A percentile compares a stretch with the other conserved stretches of the same genome.
These are phyloP conservation scores for Kodamaea plutei DNA, from an alignment of 1,139 yeast species.

Conservation along the genomic window DNA sequence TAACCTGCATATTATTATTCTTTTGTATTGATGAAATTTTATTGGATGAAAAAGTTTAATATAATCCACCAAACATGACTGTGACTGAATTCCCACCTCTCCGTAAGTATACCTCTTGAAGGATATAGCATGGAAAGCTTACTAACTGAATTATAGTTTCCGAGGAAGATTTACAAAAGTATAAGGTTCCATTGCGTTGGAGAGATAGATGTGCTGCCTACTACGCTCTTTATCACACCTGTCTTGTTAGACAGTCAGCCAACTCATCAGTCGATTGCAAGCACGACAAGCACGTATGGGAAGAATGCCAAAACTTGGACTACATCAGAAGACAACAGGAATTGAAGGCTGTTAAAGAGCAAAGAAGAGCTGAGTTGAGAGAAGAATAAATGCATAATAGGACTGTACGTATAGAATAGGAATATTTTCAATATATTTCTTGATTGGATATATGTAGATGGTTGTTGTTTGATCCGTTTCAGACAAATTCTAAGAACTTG, in stretches of 20 bases:
- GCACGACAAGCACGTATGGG: conserved; percentile 80
- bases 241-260: conserved; percentile 46
- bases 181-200: conserved; percentile 76
- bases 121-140: not conserved
- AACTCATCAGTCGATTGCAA: conserved; percentile 56
- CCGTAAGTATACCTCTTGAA: conserved; percentile 34
- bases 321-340: conserved; percentile 79
- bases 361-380: conserved; percentile 17
- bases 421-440: too few species aligned
- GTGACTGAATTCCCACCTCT: conserved; percentile 51
- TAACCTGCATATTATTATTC: too few species aligned
- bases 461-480: too few species aligned
- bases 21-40: conserved; percentile 13
- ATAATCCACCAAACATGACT: conserved; percentile 26
- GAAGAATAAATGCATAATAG: not conserved
- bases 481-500: too few species aligned
- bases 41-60: conserved; percentile 14
- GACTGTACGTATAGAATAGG: not conserved
- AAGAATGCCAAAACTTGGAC: conserved; percentile 81
- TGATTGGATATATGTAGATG: conserved; percentile 3
- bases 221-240: conserved; percentile 53
- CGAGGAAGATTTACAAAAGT: conserved; percentile 79
- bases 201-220: conserved; percentile 84
- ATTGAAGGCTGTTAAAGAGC: conserved; percentile 53
- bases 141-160: conserved; percentile 45